Conservation (phyloP, 2,329 filamentous ascomycete genomes). For the Rutstroemia sp. region DNA sequence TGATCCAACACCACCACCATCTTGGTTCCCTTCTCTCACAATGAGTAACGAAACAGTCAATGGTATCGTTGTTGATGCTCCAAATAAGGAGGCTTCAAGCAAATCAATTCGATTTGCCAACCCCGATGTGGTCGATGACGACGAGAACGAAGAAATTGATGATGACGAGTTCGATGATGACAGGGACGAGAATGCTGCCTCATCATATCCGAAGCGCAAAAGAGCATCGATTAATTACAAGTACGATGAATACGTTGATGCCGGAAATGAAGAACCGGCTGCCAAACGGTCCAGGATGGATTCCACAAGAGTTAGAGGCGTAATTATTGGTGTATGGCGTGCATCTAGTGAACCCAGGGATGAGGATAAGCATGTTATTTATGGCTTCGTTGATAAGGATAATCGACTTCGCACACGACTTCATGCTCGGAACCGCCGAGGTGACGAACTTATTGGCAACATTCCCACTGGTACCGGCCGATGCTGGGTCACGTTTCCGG, state of each 20-base stretch:
- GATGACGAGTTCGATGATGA: slow-evolving; percentile 7
- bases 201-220: slow-evolving; percentile 49
- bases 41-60: neutral
- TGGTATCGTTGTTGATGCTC: neutral
- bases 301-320: slow-evolving; percentile 22
- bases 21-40: neutral
- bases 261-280: slow-evolving; percentile 12
- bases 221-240: slow-evolving; percentile 44
- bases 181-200: slow-evolving; percentile 31
- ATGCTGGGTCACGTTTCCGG: slow-evolving; percentile 58
- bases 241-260: slow-evolving; percentile 34
- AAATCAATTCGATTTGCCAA: neutral
- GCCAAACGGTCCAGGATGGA: slow-evolving; percentile 19
- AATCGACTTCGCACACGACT: slow-evolving; percentile 54
- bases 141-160: slow-evolving; percentile 9
- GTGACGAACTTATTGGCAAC: slow-evolving; percentile 38
- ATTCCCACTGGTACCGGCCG: slow-evolving; percentile 51
- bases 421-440: slow-evolving; percentile 41
- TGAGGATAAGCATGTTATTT: slow-evolving; percentile 48
- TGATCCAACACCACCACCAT: no score
- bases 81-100: neutral
- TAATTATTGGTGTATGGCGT: slow-evolving; percentile 51
- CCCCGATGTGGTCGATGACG: slow-evolving; percentile 13
- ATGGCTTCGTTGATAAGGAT: slow-evolving; percentile 55
- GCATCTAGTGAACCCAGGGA: slow-evolving; percentile 45